Conservation (phyloP, 192 early-diverging fungal genomes). For the Paraglomus brasilianum region DNA sequence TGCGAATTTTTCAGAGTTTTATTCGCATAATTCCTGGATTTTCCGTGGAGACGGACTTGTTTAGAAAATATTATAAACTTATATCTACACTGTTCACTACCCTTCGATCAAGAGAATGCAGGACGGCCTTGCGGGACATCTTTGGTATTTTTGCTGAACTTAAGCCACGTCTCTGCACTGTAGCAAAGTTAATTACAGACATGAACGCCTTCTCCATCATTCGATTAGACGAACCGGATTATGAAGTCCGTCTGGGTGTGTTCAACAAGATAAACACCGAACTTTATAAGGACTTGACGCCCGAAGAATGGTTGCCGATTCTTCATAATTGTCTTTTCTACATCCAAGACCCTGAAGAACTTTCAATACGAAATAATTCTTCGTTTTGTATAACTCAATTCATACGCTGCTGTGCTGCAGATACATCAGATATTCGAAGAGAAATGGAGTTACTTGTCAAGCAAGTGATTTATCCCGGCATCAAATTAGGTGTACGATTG, state of each 20-base stretch:
- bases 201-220: conserved; percentile 75
- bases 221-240: conserved; percentile 87
- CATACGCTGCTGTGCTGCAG: conserved; percentile 51
- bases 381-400: conserved; percentile 72
- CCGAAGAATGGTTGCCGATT: conserved; percentile 83
- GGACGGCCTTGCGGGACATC: conserved; percentile 61
- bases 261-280: conserved; percentile 71
- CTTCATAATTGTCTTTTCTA: conserved; percentile 84
- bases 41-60: conserved; percentile 37
- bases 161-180: conserved; percentile 49
- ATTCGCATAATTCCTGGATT: conserved; percentile 70
- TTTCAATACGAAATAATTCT: conserved; percentile 82
- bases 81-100: conserved; percentile 72
- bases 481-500: conserved; percentile 66
- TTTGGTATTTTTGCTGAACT: conserved; percentile 65
- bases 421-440: conserved; percentile 30
- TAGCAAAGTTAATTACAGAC: conserved; percentile 62
- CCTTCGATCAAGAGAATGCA: conserved; percentile 60
- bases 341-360: conserved; percentile 82
- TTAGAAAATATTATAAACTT: conserved; percentile 60
- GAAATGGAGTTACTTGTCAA: conserved; percentile 51
- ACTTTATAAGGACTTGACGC: conserved; percentile 61
- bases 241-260: conserved; percentile 75
- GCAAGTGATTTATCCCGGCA: conserved; percentile 66
- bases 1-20: conserved; percentile 77